phyloP scores from a whole-genome alignment of 2,329 filamentous ascomycete genomes.

The Colletotrichum magnum region DNA sequence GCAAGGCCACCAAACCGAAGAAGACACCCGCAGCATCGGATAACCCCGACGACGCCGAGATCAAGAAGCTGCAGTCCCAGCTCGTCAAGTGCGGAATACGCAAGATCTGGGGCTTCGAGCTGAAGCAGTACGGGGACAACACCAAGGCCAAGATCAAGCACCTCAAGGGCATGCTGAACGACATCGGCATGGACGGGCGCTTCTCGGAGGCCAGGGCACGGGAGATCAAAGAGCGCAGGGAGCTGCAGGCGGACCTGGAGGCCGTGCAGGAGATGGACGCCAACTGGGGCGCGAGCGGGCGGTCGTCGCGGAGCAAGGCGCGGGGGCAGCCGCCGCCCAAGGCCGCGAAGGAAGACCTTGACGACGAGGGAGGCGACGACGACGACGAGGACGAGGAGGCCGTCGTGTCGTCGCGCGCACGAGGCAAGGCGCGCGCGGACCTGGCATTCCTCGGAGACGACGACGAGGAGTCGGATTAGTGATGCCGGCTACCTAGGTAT shows the following conservation, averaged over 20 bases:
- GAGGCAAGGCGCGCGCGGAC: conserved; percentile 64
- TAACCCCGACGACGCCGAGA: conserved; percentile 81
- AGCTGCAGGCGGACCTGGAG: conserved; percentile 87
- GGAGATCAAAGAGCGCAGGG: conserved; percentile 88
- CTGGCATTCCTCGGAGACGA: conserved; percentile 79
- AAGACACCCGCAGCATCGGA: conserved; percentile 61
- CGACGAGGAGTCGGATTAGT: conserved; percentile 71
- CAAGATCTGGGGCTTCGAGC: conserved; percentile 90
- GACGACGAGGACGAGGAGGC: conserved; percentile 50
- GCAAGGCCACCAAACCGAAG: conserved; percentile 42
- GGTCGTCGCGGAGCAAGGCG: conserved; percentile 54
- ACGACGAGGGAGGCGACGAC: conserved; percentile 47
- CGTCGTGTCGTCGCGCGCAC: conserved; percentile 58
- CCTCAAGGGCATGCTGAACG: conserved; percentile 82
- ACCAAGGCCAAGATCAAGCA: conserved; percentile 85
- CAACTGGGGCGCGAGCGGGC: conserved; percentile 77
- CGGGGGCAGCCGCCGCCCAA: conserved; percentile 48
- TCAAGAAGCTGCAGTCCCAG: conserved; percentile 90
- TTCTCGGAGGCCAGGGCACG: conserved; percentile 88
- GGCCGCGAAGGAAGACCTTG: conserved; percentile 48
- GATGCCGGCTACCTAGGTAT: not conserved
- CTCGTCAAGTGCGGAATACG: conserved; percentile 91
- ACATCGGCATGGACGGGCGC: conserved; percentile 89
- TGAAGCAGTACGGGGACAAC: conserved; percentile 81
- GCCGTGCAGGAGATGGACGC: conserved; percentile 86